Conservation (phyloP, 306 rosid genomes). For the Lathyrus tuberosus region DNA sequence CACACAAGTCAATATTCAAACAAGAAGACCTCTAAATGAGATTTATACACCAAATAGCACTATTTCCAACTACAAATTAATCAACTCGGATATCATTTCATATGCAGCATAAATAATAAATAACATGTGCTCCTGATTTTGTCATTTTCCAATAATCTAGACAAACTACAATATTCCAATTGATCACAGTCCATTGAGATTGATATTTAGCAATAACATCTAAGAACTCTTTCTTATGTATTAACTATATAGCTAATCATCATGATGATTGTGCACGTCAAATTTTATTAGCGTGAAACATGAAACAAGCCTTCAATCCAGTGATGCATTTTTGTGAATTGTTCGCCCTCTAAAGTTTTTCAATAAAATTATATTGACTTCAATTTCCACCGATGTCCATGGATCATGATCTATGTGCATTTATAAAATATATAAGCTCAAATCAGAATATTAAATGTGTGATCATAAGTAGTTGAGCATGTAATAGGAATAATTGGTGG, state of each 20-base stretch:
- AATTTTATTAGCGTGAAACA: conserved; percentile 20
- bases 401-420: too few species aligned
- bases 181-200: conserved; percentile 12
- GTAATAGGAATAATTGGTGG: too few species aligned
- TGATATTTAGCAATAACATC: conserved; percentile 22
- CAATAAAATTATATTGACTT: conserved; percentile 8
- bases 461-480: too few species aligned
- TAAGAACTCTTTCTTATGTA: too few species aligned
- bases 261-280: conserved; percentile 22
- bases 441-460: too few species aligned
- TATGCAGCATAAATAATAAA: conserved; percentile 12
- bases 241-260: conserved; percentile 9
- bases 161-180: conserved; percentile 21
- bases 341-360: neutral
- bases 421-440: too few species aligned
- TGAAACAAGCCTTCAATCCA: conserved; percentile 19
- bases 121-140: conserved; percentile 10
- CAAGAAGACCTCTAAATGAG: conserved; percentile 30
- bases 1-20: conserved; percentile 28
- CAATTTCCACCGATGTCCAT: neutral
- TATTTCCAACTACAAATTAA: conserved; percentile 10
- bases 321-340: conserved; percentile 5
- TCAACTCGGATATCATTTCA: neutral
- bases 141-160: conserved; percentile 17
- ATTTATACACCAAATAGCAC: conserved; percentile 19